A percentile compares a stretch with the other conserved stretches of the same genome.
phyloP scores from a whole-genome alignment of 2,329 filamentous ascomycete genomes.

The Hypoxylon sp. region DNA sequence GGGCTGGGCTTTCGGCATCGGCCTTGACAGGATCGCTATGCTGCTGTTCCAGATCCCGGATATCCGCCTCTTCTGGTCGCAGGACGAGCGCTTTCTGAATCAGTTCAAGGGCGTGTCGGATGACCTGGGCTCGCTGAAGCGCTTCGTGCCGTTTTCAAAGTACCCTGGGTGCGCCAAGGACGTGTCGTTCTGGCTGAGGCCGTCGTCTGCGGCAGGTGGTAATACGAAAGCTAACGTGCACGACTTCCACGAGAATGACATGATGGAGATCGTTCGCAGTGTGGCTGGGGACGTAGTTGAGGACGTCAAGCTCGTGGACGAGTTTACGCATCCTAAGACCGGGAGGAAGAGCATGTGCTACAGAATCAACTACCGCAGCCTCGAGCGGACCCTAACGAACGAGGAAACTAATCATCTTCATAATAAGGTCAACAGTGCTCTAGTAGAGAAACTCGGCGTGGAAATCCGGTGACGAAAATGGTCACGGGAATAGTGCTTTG shows the following conservation, averaged over 20 bases:
- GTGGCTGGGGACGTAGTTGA: slow-evolving; percentile 88
- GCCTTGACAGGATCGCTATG: slow-evolving; percentile 97
- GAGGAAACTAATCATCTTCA: slow-evolving; percentile 85
- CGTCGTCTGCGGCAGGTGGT: slow-evolving; percentile 64
- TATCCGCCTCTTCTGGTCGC: slow-evolving; percentile 96
- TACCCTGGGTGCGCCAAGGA: slow-evolving; percentile 92
- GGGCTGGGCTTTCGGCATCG: slow-evolving; percentile 96
- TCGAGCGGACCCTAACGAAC: slow-evolving; percentile 91
- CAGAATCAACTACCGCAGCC: slow-evolving; percentile 91
- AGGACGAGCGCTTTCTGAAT: slow-evolving; percentile 84
- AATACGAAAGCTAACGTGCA: slow-evolving; percentile 59
- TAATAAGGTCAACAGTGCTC: slow-evolving; percentile 72
- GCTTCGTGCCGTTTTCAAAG: slow-evolving; percentile 91
- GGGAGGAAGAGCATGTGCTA: slow-evolving; percentile 90
- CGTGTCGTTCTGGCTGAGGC: slow-evolving; percentile 89
- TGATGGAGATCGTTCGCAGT: slow-evolving; percentile 94
- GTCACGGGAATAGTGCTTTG: background rate
- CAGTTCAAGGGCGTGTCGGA: slow-evolving; percentile 81
- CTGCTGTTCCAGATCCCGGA: slow-evolving; percentile 96
- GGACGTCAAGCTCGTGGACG: slow-evolving; percentile 86
- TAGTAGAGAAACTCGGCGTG: slow-evolving; percentile 82
- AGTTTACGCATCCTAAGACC: slow-evolving; percentile 90
- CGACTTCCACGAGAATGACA: slow-evolving; percentile 91
- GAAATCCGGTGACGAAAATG: slow-evolving; percentile 77
- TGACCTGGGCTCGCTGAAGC: slow-evolving; percentile 64